Base-by-base conservation (phyloP, 192 early-diverging fungal species). In the Cladochytrium replicatum region DNA sequence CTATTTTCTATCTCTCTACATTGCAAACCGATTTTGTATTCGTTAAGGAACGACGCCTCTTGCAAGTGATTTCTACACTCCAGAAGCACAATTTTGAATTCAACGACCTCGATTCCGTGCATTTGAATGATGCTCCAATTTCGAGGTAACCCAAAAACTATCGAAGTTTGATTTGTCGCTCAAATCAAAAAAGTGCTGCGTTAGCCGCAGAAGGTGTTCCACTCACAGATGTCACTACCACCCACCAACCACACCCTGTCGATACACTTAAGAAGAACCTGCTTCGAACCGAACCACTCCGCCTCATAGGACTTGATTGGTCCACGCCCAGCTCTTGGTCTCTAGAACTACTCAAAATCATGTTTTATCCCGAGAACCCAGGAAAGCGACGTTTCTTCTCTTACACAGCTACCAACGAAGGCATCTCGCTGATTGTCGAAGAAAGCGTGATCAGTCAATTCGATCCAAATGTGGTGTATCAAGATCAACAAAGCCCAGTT, bases 11-110 rank as follows among this genome's bases (percentile, higher is more conserved):
- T 53, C 71, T 83, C 55, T 76, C 72, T 1, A 85, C 83, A 3
- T 85, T 83, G 56, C 80, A 84, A 56, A 85, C 81, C 0, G 83
- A 85, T 39, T 69, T 81, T 38, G 63, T 84, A 24, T 73, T 84
- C 67, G 80, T 83, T 23, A 79, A 81, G 53, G 80, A 85, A 42
- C 54, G 64, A 17, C 66, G 72, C 13, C 59, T 85, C 13, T 48
- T 67, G 23, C 52, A 74, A 19, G 80, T 75, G n/a, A 64, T 76
- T 19, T 51, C 61, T 13, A 69, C 68, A 11, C 50, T 83, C 0
- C 71, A 72, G 40, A 38, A 27, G 27, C 32, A 44, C 28, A 50
- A 57, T 42, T 66, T 69, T 29, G 45, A 50, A 24, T 69, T 69
- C 34, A 15, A 63, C 23, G 67, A 69, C 29, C 41, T 66, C 49